Base-by-base conservation (phyloP, 192 early-diverging fungal species). In the Dispira parvispora region DNA sequence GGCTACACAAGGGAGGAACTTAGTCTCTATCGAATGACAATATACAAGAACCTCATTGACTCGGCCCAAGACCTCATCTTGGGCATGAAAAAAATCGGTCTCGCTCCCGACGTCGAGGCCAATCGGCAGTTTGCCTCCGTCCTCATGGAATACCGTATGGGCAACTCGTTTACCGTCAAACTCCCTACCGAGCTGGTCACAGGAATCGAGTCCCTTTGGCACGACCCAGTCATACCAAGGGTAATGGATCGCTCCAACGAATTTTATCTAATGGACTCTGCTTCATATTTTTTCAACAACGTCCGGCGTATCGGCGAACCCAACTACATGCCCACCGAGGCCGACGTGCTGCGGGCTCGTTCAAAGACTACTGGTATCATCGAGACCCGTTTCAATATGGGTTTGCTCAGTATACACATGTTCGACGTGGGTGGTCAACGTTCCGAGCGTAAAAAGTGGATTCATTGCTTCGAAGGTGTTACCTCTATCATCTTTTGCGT, bases 361-460 rank as follows among this genome's bases (percentile, higher is more conserved):
- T 88, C 90, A 45, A 98, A 96, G 75, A 96, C 95, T 2, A 98
- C 95, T 18, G 92, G 92, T 65, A 98, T 98, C 67, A 91, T 87
- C 14, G 95, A 98, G 75, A 94, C 89, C 23, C 82, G 85, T 55
- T 94, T 96, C 72, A 88, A 85, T 65, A 89, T 96, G 82, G 91
- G 88, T 32, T 82, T 88, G 63, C 75, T 94, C 27, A 89, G 74
- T 69, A 82, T 98, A 81, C 88, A 87, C 53, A 90, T 91, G 87
- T 87, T 90, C 72, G 89, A 91, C 66, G 88, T 91, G 3, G 89
- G 89, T 26, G 89, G 89, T 12, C 89, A 91, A 61, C 72, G 89
- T 65, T 87, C 82, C 16, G 88, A 91, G 64, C 77, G 89, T 53
- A 83, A 83, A 67, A 90, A 90, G 66, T 91, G 89, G 89, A 90